Evolutionary conservation across 345 rosid species (phyloP).

Genomic region (Gossypium ekmanianum): DNA sequence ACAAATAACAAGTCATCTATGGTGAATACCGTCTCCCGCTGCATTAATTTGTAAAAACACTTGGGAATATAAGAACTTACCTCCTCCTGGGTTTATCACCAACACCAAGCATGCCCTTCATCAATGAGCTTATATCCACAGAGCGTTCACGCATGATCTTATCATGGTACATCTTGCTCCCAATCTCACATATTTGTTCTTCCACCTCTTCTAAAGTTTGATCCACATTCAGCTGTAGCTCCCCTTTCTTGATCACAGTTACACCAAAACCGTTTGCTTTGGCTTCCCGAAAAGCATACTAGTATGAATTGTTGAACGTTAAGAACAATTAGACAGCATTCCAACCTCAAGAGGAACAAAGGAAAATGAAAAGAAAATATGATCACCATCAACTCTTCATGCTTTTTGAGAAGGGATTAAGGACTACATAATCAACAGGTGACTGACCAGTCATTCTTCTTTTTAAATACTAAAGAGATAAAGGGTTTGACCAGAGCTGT

Average conservation of each 20-base stretch:
- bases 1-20: background rate
- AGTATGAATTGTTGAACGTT: constrained; percentile 8
- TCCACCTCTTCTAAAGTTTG: constrained; percentile 78
- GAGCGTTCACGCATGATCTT: constrained; percentile 69
- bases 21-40: background rate
- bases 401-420: background rate
- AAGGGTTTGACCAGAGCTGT: background rate
- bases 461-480: background rate
- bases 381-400: background rate
- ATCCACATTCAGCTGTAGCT: constrained; percentile 71
- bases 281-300: constrained; percentile 89
- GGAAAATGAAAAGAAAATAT: background rate
- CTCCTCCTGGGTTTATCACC: constrained; percentile 32
- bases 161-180: constrained; percentile 86
- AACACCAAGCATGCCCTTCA: constrained; percentile 66
- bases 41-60: background rate
- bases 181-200: constrained; percentile 68
- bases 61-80: constrained; percentile 22
- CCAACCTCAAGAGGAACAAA: background rate
- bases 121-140: constrained; percentile 68
- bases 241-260: constrained; percentile 75
- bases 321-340: background rate
- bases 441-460: background rate
- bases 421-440: constrained; percentile 9
- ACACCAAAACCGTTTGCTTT: constrained; percentile 78